phyloP scores from a whole-genome alignment of 768 basidiomycete species.

The Lactifluus rugatus region DNA sequence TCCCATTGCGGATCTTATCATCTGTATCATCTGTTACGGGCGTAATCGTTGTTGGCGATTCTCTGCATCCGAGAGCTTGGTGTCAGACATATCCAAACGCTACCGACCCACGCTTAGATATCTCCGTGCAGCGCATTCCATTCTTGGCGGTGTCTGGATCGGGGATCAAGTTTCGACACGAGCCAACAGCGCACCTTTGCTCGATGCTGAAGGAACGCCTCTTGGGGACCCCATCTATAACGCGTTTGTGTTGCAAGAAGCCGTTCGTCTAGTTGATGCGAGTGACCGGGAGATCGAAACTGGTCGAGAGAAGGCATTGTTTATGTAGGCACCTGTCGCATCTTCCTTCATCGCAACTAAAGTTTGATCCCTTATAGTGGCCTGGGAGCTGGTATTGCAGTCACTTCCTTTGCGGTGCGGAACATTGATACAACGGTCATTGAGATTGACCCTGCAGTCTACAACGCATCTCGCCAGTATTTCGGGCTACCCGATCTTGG shows the following conservation, averaged over 20 bases:
- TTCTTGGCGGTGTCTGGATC: conserved; percentile 73
- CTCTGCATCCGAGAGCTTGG: conserved; percentile 29
- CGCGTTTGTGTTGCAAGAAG: conserved; percentile 83
- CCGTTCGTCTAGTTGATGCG: conserved; percentile 57
- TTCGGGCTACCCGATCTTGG: conserved; percentile 70
- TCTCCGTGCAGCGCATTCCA: conserved; percentile 44
- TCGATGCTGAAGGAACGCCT: conserved; percentile 43
- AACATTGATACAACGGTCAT: conserved; percentile 67
- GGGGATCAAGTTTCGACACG: conserved; percentile 35
- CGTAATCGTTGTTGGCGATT: conserved; percentile 72
- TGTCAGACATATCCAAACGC: conserved; percentile 8
- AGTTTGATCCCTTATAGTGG: conserved; percentile 44
- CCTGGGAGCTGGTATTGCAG: conserved; percentile 77
- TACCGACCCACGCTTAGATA: conserved; percentile 31
- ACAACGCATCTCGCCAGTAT: conserved; percentile 65
- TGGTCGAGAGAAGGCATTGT: conserved; percentile 44
- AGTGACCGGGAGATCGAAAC: conserved; percentile 31
- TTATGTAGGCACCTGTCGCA: conserved; percentile 46
- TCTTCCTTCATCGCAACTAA: background rate
- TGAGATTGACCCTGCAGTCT: conserved; percentile 92
- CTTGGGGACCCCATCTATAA: conserved; percentile 76
- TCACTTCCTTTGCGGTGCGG: conserved; percentile 62
- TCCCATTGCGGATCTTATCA: conserved; percentile 56
- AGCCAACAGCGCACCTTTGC: conserved; percentile 25
- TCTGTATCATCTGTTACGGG: conserved; percentile 69